Conservation (phyloP, 139 green algal genomes). For the Auxenochlorella protothecoides region DNA sequence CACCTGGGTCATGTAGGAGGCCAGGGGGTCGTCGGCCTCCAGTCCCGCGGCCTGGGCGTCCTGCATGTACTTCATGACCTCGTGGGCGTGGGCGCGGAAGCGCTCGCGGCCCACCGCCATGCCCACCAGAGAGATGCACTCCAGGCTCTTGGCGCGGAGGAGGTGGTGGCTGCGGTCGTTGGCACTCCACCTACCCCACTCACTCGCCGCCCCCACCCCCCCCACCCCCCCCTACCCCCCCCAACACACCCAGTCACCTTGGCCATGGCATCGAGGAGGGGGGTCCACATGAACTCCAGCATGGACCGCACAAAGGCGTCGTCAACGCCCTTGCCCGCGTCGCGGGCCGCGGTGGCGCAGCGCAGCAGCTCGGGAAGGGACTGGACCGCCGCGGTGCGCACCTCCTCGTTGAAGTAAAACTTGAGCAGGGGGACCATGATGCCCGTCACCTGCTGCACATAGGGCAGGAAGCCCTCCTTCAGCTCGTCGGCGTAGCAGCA, state of each 20-base stretch:
- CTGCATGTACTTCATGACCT: conserved; percentile 82
- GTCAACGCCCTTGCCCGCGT: conserved; percentile 47
- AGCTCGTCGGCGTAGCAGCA: conserved; percentile 96
- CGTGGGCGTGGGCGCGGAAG: conserved; percentile 75
- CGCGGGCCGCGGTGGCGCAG: conserved; percentile 46
- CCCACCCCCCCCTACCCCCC: not conserved
- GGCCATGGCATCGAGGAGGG: conserved; percentile 41
- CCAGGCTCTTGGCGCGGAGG: conserved; percentile 88
- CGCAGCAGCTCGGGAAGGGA: conserved; percentile 79
- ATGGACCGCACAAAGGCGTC: conserved; percentile 47
- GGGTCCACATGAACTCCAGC: conserved; percentile 51
- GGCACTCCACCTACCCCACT: not conserved
- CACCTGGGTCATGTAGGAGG: conserved; percentile 79
- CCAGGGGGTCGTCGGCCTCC: conserved; percentile 50
- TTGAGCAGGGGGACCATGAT: conserved; percentile 82
- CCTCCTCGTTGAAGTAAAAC: conserved; percentile 97
- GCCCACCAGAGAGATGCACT: conserved; percentile 94
- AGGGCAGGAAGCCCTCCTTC: conserved; percentile 89
- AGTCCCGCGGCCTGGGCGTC: conserved; percentile 53
- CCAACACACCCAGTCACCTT: conserved; percentile 16
- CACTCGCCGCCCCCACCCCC: not conserved
- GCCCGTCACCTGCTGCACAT: conserved; percentile 66
- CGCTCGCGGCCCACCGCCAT: conserved; percentile 93
- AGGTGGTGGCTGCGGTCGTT: conserved; percentile 36
- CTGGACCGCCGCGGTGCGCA: conserved; percentile 51